Evolutionary conservation across 2,329 filamentous ascomycete species (phyloP).

Genomic region (Sclerotinia spermophila): DNA sequence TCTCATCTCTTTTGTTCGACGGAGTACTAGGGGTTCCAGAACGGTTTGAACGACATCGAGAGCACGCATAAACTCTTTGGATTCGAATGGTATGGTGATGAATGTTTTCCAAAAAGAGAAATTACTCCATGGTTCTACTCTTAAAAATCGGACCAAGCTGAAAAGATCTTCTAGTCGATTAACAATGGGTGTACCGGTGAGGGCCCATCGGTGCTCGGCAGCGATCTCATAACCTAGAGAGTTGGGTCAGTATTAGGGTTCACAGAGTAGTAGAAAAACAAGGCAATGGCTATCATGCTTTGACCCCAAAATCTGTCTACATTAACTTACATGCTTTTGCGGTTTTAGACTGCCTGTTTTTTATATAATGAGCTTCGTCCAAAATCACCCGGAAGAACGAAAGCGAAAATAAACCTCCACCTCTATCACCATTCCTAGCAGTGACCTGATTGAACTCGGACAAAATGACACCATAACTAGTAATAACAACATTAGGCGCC

Average conservation of each 20-base stretch:
- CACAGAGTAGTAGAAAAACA: too few species aligned
- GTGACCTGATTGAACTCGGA: conserved; percentile 81
- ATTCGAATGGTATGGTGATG: conserved; percentile 95
- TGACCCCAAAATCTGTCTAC: too few species aligned
- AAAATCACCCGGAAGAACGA: conserved; percentile 94
- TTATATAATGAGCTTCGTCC: conserved; percentile 93
- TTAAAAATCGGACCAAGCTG: conserved; percentile 84
- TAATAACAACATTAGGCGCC: conserved; percentile 88
- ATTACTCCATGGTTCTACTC: conserved; percentile 96
- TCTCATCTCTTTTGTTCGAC: conserved; percentile 97
- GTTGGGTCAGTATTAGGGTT: not conserved
- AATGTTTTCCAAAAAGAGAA: conserved; percentile 99
- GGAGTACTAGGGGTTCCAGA: conserved; percentile 88
- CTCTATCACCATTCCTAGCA: conserved; percentile 61
- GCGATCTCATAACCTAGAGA: conserved; percentile 65
- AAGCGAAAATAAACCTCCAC: conserved; percentile 79
- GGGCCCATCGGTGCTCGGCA: conserved; percentile 82
- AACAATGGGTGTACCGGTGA: conserved; percentile 95
- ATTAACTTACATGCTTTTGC: conserved; percentile 68
- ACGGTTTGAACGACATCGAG: conserved; percentile 97
- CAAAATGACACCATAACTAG: conserved; percentile 86
- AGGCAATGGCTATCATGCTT: not conserved
- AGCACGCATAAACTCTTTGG: conserved; percentile 87
- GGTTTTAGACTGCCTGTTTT: conserved; percentile 85
- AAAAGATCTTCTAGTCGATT: conserved; percentile 94